phyloP scores from a whole-genome alignment of 768 basidiomycete genomes.

The Lactarius quietus region DNA sequence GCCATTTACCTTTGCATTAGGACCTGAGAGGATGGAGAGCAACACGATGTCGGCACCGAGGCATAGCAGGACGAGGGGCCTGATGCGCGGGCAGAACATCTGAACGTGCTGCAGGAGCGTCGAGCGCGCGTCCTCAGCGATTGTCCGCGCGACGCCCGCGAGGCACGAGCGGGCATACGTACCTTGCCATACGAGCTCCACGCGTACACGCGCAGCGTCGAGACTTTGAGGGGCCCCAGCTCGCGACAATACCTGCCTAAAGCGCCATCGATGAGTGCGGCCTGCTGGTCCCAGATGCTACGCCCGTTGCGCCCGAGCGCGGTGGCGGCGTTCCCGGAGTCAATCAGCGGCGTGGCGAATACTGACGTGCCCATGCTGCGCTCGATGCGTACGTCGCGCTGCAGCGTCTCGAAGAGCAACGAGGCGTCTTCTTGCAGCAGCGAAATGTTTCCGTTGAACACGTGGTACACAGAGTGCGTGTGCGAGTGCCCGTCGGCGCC shows the following conservation, averaged over 20 bases:
- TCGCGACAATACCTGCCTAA: constrained; percentile 7
- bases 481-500: not conserved
- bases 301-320: constrained; percentile 5
- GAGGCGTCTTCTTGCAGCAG: constrained; percentile 14
- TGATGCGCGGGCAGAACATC: constrained; percentile 10
- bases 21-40: not conserved
- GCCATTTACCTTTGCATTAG: not conserved
- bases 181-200: constrained; percentile 25
- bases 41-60: constrained; percentile 22
- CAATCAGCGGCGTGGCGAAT: constrained; percentile 5
- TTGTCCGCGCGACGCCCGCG: not conserved
- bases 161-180: not conserved
- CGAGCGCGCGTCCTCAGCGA: not conserved
- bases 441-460: constrained; percentile 22
- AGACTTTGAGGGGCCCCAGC: constrained; percentile 9
- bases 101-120: constrained; percentile 7
- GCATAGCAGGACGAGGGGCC: constrained; percentile 17
- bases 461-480: constrained; percentile 14
- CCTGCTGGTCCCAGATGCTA: constrained; percentile 8
- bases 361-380: constrained; percentile 8
- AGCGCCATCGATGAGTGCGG: constrained; percentile 6
- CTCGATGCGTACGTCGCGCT: constrained; percentile 22
- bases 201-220: constrained; percentile 12
- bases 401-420: constrained; percentile 20
- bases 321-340: constrained; percentile 1